Evolutionary conservation across 2,329 filamentous ascomycete genomes (phyloP).

Genomic region (Paracoccidioides lutzii): DNA sequence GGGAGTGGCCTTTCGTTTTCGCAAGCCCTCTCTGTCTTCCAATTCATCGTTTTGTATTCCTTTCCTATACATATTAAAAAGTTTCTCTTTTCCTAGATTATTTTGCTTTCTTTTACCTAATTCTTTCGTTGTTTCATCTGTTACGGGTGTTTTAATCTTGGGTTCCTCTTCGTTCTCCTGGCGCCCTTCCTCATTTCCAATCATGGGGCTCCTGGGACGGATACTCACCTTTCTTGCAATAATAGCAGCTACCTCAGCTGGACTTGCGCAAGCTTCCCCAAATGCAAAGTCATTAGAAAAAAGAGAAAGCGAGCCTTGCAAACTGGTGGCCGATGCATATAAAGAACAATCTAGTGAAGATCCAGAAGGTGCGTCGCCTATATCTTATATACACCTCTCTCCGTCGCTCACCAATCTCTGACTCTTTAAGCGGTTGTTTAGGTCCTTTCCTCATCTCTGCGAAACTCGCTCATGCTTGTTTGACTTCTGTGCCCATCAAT

Average conservation of each 20-base stretch:
- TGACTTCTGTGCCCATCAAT: conserved; percentile 14
- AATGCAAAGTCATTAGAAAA: not conserved
- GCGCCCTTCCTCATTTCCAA: not conserved
- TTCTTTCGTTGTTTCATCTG: too few relatives aligned
- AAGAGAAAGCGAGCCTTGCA: not conserved
- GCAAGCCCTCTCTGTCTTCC: too few relatives aligned
- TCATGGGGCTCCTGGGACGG: not conserved
- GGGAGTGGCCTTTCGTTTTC: too few relatives aligned
- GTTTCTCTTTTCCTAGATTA: too few relatives aligned
- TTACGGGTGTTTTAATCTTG: too few relatives aligned
- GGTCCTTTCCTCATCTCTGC: conserved; percentile 3
- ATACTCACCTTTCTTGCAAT: not conserved
- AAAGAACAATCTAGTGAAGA: not conserved
- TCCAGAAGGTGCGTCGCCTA: not conserved
- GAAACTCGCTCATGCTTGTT: conserved; percentile 13
- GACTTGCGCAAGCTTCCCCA: not conserved
- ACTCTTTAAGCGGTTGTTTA: conserved; percentile 3
- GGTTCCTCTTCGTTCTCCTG: not conserved
- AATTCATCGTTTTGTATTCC: too few relatives aligned
- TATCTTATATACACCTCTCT: not conserved
- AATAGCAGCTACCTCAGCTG: not conserved
- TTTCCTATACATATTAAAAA: too few relatives aligned
- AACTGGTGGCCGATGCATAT: not conserved
- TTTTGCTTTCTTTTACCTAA: not conserved
- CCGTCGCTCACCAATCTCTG: not conserved